Percentiles rank a stretch among this genome's conserved stretches.
phyloP scores from a whole-genome alignment of 352 stramenopile genomes.

The Phytopythium kandeliae region DNA sequence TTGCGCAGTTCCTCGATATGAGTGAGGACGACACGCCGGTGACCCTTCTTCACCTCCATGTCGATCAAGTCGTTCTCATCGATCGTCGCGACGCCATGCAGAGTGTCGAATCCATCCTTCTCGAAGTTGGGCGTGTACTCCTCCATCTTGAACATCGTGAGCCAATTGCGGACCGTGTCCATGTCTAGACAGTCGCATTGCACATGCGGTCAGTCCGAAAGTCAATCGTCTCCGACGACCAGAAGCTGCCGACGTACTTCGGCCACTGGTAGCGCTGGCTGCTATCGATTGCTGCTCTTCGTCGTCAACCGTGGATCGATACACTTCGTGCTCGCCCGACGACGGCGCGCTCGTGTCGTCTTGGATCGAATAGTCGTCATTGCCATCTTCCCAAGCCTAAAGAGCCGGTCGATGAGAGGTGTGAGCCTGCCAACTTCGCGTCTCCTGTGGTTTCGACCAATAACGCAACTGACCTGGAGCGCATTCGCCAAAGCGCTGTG shows the following conservation, averaged over 20 bases:
- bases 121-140: slow-evolving; percentile 87
- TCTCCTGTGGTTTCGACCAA: background rate
- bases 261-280: slow-evolving; percentile 24
- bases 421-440: background rate
- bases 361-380: slow-evolving; percentile 81
- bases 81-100: slow-evolving; percentile 80
- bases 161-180: slow-evolving; percentile 75
- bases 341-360: slow-evolving; percentile 32
- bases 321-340: slow-evolving; percentile 9
- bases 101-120: slow-evolving; percentile 83
- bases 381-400: slow-evolving; percentile 80
- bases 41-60: slow-evolving; percentile 87
- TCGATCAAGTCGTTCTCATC: slow-evolving; percentile 85
- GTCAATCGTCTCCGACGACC: background rate
- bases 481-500: slow-evolving; percentile 73
- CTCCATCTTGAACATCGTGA: slow-evolving; percentile 85
- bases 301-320: slow-evolving; percentile 25
- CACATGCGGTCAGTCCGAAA: background rate
- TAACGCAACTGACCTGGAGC: slow-evolving; percentile 30
- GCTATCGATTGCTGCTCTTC: slow-evolving; percentile 22
- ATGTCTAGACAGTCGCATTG: slow-evolving; percentile 39
- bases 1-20: slow-evolving; percentile 82
- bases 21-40: slow-evolving; percentile 76
- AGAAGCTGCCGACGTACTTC: slow-evolving; percentile 29
- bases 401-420: background rate